Evolutionary conservation across 768 basidiomycete genomes (phyloP), one percentile per base, ranked within the genome.

Genomic region (Tricholoma hemisulphureum): DNA sequence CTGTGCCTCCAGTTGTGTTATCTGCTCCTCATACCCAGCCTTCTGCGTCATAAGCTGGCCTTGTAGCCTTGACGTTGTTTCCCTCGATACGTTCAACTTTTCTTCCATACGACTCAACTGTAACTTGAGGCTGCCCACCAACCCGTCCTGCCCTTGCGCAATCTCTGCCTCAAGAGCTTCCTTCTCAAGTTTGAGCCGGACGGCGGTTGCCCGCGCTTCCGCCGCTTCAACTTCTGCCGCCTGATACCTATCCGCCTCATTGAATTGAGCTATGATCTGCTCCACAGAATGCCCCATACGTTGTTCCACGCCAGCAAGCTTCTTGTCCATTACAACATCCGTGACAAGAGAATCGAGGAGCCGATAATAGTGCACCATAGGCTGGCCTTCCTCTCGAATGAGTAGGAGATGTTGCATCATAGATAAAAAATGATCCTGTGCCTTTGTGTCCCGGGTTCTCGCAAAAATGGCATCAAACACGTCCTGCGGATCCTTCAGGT

Each of bases 401-500:
- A 98, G 83, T 18, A 98, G 79, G 56, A 99, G 71, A 72, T 98
- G 95, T 67, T 94, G 93, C 83, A 98, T 84, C 72, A 94, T 89
- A n/a, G 93, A 92, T 39, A 95, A 76, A 70, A 99, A 90, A 69
- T 95, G 87, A 61, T 91, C 87, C 63, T 82, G 79, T 6, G 95
- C 94, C 58, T 84, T 85, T 13, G 89, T 86, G 41, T 88, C 88
- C 58, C 86, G 80, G n/a, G 88, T 87, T 69, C 83, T 88, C n/a
- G 83, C 74, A 60, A 83, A 82, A 48, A 99, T 80, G 2, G 91
- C 89, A 53, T 87, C 84, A 76, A 90, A 96, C 29, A 98, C 87
- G 67, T 98, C 95, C 65, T 88, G 83, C 16, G 93, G 89, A 58
- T 89, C 86, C 37, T 82, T 83, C 62, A 97, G 81, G 68, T 91